Evolutionary conservation across 1,139 yeast genomes (phyloP), one percentile per base, ranked within the genome.

Genomic region (Geotrichum europaeum): DNA sequence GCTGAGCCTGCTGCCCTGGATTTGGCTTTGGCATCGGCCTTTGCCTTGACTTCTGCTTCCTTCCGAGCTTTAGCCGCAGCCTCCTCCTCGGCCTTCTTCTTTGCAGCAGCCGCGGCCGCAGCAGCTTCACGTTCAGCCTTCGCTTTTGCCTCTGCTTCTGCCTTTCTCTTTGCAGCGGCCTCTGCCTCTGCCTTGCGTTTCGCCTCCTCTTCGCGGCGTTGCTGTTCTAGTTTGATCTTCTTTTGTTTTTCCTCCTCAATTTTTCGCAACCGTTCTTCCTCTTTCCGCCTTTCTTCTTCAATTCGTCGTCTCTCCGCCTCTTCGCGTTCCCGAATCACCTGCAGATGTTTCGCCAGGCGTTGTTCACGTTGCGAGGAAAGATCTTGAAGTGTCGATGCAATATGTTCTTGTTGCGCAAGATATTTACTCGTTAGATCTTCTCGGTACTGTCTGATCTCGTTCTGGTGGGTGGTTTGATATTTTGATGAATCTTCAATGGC

Each of bases 301-400:
- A 65, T 54, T 64, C 66, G 59, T 68, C 64, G 58, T 64, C 57
- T 56, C 64, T 62, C 57, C 58, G 66, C 58, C 62, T 62, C 67
- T 67, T 43, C 66, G 64, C 45, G 61, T 64, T 50, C 62, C 63
- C 50, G 66, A 20, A 50, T 49, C n/a, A 50, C 66, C 55, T 65
- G 65, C 30, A 66, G 64, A 68, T 63, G 65, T 61, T 58, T 63
- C 49, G 59, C 66, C 59, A 58, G 62, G 60, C 62, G 62, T 66
- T 63, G 68, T 65, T 58, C 65, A 63, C 56, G 52, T 25, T 53
- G 56, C 20, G 30, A n/a, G 15, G 54, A 30, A 24, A 43, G 30
- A 25, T 22, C 12, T 4, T 55, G 20, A 3, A 49, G 20, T 49
- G 32, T 49, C n/a, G 32, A 49, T 24, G 28, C 32, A 6, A 49